phyloP scores from a whole-genome alignment of 1,284 basidiomycete genomes.

The Puccinia polysora region DNA sequence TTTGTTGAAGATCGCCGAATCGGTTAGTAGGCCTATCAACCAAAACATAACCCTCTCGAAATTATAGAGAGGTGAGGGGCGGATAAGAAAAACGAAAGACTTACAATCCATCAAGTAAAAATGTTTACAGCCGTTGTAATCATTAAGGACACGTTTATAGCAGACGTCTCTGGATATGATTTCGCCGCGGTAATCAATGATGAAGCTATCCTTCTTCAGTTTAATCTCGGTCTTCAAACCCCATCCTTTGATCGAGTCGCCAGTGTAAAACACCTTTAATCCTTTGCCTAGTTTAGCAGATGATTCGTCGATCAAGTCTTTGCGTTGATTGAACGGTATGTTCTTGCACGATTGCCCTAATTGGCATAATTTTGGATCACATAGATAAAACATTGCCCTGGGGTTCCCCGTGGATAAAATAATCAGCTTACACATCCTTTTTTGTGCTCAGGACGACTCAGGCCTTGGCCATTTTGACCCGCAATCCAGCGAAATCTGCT shows the following conservation, averaged over 20 bases:
- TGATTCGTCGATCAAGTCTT: constrained; percentile 37
- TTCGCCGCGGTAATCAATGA: constrained; percentile 42
- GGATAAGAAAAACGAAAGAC: background rate
- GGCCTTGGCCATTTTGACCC: background rate
- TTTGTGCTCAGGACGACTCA: too few relatives aligned
- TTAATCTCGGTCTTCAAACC: constrained; percentile 42
- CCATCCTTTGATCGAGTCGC: constrained; percentile 23
- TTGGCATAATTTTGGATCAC: constrained; percentile 31
- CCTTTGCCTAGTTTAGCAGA: constrained; percentile 29
- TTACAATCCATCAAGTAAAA: constrained; percentile 42
- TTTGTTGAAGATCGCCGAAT: too few relatives aligned
- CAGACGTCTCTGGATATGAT: constrained; percentile 28
- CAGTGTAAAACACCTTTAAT: constrained; percentile 37
- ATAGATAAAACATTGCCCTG: constrained; percentile 33
- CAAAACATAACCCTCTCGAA: too few relatives aligned
- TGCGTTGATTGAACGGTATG: constrained; percentile 35
- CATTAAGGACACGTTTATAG: constrained; percentile 35
- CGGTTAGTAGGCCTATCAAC: too few relatives aligned
- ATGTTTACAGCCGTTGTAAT: constrained; percentile 27
- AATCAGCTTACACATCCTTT: background rate
- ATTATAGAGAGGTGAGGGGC: too few relatives aligned
- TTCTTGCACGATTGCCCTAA: constrained; percentile 38
- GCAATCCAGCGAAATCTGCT: too few relatives aligned
- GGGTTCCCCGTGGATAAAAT: background rate
- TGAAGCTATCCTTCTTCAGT: constrained; percentile 27